Evolutionary conservation across 257 asterid genomes (phyloP), one percentile per base, ranked within the genome.

Genomic region (Capsicum rhomboideum): DNA sequence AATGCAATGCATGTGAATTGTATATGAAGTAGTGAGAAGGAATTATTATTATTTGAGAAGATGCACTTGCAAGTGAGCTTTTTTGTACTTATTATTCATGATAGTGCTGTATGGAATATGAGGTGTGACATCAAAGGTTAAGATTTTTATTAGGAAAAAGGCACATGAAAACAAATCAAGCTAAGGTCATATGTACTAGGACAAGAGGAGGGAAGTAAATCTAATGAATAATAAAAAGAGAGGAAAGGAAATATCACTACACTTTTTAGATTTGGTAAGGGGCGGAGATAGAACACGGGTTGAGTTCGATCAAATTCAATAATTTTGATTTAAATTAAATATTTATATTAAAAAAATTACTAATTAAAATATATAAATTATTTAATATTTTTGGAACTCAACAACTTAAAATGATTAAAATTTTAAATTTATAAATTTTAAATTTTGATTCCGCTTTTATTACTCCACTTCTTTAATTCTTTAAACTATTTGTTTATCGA

Each of bases 1-100:
- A 85, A 63, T 63, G 61, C 69, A 69, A 55, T 82, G 83, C 83
- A 75, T 75, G 81, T 50, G 81, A 75, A 23, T 6, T 23, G 17
- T 14, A 18, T 49, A 16, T 75, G 44, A 26, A 49, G 37, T 28
- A 14, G 61, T 75, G 40, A 46, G 44, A 75, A 26, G 44, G 61
- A 75, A 75, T 75, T 75, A 64, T 28, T 63, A 63, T 63, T 63
- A 46, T 49, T 75, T 49, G 81, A 75, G 81, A 75, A 16, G 34
- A 42, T 31, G 34, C 20, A 42, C 31, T 40, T n/a, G 34, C 79
- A n/a, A 71, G 56, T 72, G 37, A 42, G 17, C 42, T 0, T 34
- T n/a, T 74, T 49, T 46, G 42, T 23, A 49, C 42, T 74, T 74
- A 1, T 74, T 74, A 37, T 68, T 68, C 46, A 58, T 66, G 46